A percentile compares a stretch with the other conserved stretches of the same genome.
Conservation (phyloP, 306 rosid species). For the Quercus variabilis region DNA sequence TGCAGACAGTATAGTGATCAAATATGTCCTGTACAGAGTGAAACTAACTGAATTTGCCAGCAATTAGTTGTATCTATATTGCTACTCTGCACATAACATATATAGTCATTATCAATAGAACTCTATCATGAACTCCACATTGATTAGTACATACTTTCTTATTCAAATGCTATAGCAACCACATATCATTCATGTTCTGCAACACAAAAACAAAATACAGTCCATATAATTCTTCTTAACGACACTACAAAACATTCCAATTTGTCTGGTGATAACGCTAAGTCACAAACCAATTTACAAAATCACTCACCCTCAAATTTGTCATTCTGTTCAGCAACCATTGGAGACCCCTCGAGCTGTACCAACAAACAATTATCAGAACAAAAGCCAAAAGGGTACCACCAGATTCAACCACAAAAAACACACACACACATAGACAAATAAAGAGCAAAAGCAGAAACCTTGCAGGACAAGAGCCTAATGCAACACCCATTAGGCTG, state of each 20-base stretch:
- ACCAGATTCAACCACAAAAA: background rate
- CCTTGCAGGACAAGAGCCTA: conserved; percentile 96
- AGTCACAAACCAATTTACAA: background rate
- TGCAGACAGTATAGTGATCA: background rate
- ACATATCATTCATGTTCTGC: background rate
- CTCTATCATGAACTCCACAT: no score
- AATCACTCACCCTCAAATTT: conserved; percentile 73
- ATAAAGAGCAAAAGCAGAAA: background rate
- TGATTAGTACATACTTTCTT: no score
- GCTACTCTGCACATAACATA: background rate
- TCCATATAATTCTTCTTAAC: background rate
- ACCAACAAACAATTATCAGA: conserved; percentile 22
- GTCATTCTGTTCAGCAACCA: conserved; percentile 83
- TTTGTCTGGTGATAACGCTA: background rate
- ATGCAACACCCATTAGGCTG: conserved; percentile 83
- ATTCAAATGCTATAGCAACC: background rate
- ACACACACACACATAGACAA: background rate
- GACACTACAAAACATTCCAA: background rate
- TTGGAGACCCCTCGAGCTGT: conserved; percentile 90
- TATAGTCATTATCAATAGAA: background rate
- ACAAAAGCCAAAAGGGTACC: background rate
- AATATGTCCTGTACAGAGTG: background rate
- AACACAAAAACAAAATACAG: background rate
- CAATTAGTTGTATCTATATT: background rate
- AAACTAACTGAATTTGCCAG: background rate